Percentiles rank a stretch among this genome's conserved stretches.
Conservation (phyloP, 2,329 filamentous ascomycete genomes). For the Atkinsonella texensis region DNA sequence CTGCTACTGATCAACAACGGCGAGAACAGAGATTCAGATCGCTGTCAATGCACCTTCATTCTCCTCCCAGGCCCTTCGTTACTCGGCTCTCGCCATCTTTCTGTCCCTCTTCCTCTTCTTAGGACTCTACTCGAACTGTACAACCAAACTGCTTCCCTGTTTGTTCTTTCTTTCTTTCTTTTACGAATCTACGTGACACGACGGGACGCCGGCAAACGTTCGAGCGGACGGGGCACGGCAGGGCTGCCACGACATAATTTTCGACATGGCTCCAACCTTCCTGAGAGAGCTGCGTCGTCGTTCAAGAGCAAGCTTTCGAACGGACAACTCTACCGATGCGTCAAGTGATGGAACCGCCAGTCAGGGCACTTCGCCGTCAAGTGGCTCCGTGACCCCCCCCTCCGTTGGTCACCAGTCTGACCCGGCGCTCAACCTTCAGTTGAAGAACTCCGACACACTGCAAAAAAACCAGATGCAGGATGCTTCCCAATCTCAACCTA, state of each 20-base stretch:
- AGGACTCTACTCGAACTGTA: background rate
- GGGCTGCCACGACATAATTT: slow-evolving; percentile 2
- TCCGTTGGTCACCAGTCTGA: slow-evolving; percentile 57
- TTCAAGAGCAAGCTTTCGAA: slow-evolving; percentile 63
- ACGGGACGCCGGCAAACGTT: background rate
- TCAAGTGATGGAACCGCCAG: slow-evolving; percentile 46
- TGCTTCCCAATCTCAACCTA: slow-evolving; percentile 22
- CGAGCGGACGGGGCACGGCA: background rate
- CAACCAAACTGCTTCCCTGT: background rate
- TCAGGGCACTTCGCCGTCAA: slow-evolving; percentile 50
- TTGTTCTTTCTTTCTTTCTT: too few species aligned
- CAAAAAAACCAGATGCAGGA: slow-evolving; percentile 8
- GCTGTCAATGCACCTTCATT: background rate
- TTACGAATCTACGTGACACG: background rate
- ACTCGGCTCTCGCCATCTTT: background rate
- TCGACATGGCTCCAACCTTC: slow-evolving; percentile 50
- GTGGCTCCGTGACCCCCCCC: slow-evolving; percentile 62
- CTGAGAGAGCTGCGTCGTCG: slow-evolving; percentile 66
- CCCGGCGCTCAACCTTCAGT: slow-evolving; percentile 49
- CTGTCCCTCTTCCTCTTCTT: background rate
- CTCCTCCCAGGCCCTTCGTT: background rate
- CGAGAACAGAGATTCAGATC: background rate
- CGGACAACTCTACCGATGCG: slow-evolving; percentile 48
- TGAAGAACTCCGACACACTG: slow-evolving; percentile 30
- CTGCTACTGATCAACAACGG: background rate